phyloP scores from a whole-genome alignment of 306 rosid genomes.

The Hippophae rhamnoides region DNA sequence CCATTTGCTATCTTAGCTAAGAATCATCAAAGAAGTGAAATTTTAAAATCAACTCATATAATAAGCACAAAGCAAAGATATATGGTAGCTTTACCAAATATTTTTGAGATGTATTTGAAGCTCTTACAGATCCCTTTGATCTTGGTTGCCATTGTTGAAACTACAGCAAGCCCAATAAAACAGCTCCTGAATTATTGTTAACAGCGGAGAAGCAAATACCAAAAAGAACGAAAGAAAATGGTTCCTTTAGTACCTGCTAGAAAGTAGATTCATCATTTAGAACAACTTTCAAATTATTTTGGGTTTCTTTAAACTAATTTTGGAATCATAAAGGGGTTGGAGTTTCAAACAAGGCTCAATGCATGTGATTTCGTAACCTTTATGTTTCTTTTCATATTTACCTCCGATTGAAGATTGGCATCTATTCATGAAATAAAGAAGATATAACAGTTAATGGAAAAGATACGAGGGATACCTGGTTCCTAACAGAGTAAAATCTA shows the following conservation, averaged over 20 bases:
- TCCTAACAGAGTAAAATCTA: neutral
- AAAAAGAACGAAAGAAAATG: constrained; percentile 7
- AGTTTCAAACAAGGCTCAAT: constrained; percentile 35
- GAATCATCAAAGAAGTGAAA: constrained; percentile 2
- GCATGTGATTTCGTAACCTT: constrained; percentile 50
- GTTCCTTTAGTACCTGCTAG: constrained; percentile 28
- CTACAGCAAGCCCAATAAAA: constrained; percentile 23
- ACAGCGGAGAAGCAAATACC: constrained; percentile 21
- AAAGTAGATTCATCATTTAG: constrained; percentile 13
- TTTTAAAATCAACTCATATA: neutral
- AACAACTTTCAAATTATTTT: constrained; percentile 4
- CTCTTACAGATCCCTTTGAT: constrained; percentile 39
- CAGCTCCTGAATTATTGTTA: constrained; percentile 11
- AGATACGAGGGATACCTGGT: neutral
- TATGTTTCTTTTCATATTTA: constrained; percentile 6
- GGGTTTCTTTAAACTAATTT: constrained; percentile 1
- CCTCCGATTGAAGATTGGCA: constrained; percentile 47
- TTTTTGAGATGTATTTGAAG: constrained; percentile 36
- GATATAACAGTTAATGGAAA: constrained; percentile 1
- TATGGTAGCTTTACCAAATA: constrained; percentile 28
- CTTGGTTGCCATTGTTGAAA: constrained; percentile 51
- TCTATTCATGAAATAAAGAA: constrained; percentile 24
- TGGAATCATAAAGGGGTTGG: constrained; percentile 6
- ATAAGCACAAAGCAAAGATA: neutral
- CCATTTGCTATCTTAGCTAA: constrained; percentile 21